Percentiles rank a stretch among this genome's conserved stretches.
Evolutionary conservation across 2,329 filamentous ascomycete genomes (phyloP).

Genomic region (Paecilomyces formosus): DNA sequence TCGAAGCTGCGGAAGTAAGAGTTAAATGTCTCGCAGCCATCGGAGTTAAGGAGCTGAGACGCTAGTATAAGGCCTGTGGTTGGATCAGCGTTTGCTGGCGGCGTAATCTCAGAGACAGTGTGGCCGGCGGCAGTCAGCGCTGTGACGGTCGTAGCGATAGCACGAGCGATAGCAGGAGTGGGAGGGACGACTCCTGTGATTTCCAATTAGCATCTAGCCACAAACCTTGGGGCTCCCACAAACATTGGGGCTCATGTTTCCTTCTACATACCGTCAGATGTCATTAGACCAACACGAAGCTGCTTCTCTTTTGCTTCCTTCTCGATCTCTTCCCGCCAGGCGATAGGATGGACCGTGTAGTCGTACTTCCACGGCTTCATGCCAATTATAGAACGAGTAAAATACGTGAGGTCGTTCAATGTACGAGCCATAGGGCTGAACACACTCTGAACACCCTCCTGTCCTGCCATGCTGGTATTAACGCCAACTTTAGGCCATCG

Average conservation of each 20-base stretch:
- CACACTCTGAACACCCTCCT: slow-evolving; percentile 60
- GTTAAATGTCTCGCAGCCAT: slow-evolving; percentile 74
- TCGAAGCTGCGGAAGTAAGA: slow-evolving; percentile 71
- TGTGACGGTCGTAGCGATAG: slow-evolving; percentile 22
- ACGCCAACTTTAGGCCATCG: no score
- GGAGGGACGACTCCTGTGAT: slow-evolving; percentile 66
- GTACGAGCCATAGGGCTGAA: slow-evolving; percentile 91
- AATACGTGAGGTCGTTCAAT: slow-evolving; percentile 74
- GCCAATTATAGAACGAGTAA: slow-evolving; percentile 55
- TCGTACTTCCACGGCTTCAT: slow-evolving; percentile 90
- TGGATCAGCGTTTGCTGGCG: slow-evolving; percentile 58
- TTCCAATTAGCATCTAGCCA: neutral
- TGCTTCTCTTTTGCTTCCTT: slow-evolving; percentile 36
- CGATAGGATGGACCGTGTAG: slow-evolving; percentile 74
- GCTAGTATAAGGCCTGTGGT: slow-evolving; percentile 62
- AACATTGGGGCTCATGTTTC: neutral
- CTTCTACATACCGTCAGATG: slow-evolving; percentile 52
- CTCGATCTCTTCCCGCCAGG: slow-evolving; percentile 61
- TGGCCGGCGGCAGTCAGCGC: no score
- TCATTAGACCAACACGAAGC: slow-evolving; percentile 68
- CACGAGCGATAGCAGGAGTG: slow-evolving; percentile 73
- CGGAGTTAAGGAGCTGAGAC: slow-evolving; percentile 72
- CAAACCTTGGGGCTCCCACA: no score
- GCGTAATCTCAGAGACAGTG: slow-evolving; percentile 50
- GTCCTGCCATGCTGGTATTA: no score